phyloP scores from a whole-genome alignment of 2,329 filamentous ascomycete species.

The Akanthomyces dipterigenus region DNA sequence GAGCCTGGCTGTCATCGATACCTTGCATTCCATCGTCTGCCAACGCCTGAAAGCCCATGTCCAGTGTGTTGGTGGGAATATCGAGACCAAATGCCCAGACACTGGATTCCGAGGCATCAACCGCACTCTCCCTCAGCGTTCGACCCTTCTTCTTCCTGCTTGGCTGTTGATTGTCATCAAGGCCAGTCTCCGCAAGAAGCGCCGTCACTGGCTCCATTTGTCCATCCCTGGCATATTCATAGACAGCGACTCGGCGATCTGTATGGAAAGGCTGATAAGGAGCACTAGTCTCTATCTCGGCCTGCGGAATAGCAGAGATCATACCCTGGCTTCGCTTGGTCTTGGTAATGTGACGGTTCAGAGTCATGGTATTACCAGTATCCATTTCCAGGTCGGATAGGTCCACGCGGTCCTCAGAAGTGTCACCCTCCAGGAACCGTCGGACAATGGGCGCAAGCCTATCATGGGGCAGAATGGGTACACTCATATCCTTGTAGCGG shows the following conservation, averaged over 20 bases:
- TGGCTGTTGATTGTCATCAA: constrained; percentile 32
- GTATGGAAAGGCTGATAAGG: constrained; percentile 96
- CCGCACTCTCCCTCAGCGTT: constrained; percentile 16
- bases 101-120: constrained; percentile 11
- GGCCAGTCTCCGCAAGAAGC: constrained; percentile 33
- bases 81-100: constrained; percentile 57
- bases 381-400: constrained; percentile 47
- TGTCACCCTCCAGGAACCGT: constrained; percentile 42
- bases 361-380: constrained; percentile 46
- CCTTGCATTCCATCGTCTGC: constrained; percentile 47
- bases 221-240: constrained; percentile 47
- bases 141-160: constrained; percentile 33
- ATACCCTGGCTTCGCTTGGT: constrained; percentile 35
- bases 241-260: constrained; percentile 74
- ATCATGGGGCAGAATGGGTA: constrained; percentile 57
- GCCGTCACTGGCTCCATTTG: constrained; percentile 31
- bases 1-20: constrained; percentile 49
- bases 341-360: constrained; percentile 33
- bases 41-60: constrained; percentile 39
- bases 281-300: constrained; percentile 91
- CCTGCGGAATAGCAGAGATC: constrained; percentile 63
- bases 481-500: constrained; percentile 59
- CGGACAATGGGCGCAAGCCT: constrained; percentile 49
- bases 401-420: constrained; percentile 50
- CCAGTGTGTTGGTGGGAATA: constrained; percentile 44